Evolutionary conservation across 2,329 filamentous ascomycete species (phyloP).

Genomic region (Emergomyces pasteurianus): DNA sequence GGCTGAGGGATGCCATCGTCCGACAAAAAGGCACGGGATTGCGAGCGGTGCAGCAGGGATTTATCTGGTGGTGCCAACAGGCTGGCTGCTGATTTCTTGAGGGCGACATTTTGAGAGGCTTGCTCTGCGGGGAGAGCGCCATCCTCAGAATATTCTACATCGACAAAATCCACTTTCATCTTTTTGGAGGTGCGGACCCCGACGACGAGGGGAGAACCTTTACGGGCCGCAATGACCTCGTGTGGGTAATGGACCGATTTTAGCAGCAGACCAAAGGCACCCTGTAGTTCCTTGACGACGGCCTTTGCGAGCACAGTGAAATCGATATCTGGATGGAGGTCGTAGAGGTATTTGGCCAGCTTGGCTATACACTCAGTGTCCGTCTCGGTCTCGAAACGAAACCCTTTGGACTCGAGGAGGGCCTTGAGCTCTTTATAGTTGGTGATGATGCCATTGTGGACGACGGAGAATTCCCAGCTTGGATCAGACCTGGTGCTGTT

Average conservation of each 20-base stretch:
- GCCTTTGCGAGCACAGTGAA: conserved; percentile 96
- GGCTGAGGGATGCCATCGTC: conserved; percentile 97
- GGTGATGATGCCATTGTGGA: conserved; percentile 99
- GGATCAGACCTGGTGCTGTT: conserved; percentile 62
- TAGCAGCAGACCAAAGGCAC: conserved; percentile 90
- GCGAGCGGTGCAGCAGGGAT: conserved; percentile 92
- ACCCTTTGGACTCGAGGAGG: conserved; percentile 84
- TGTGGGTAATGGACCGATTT: conserved; percentile 98
- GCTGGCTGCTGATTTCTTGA: conserved; percentile 73
- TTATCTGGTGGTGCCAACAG: conserved; percentile 89
- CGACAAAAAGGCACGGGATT: conserved; percentile 97
- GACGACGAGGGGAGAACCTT: conserved; percentile 94
- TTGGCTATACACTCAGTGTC: conserved; percentile 99
- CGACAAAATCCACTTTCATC: conserved; percentile 99
- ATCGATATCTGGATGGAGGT: conserved; percentile 84
- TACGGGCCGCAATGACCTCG: conserved; percentile 93
- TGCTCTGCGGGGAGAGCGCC: conserved; percentile 80
- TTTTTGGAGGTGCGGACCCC: conserved; percentile 94
- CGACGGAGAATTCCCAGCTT: conserved; percentile 90
- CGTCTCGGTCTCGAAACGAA: conserved; percentile 98
- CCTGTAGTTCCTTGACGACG: conserved; percentile 95
- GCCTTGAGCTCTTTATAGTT: conserved; percentile 99
- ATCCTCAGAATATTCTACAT: conserved; percentile 92
- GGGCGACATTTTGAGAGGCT: conserved; percentile 87
- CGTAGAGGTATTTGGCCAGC: conserved; percentile 95